phyloP scores from a whole-genome alignment of 2,329 filamentous ascomycete genomes.

The Aspergillus udagawae region DNA sequence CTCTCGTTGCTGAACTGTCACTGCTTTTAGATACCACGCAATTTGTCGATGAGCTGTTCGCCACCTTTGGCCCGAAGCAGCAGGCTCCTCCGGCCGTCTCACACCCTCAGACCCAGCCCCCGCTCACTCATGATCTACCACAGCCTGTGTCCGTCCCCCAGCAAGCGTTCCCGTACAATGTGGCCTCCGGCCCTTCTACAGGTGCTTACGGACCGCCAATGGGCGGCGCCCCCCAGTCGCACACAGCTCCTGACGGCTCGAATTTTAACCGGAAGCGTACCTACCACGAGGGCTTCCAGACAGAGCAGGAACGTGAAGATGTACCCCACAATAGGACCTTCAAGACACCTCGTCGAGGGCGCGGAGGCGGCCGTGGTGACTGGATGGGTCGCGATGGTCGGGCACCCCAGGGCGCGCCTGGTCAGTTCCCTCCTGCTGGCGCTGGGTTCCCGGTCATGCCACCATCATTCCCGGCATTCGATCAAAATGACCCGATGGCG shows the following conservation, averaged over 20 bases:
- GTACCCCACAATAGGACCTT: constrained; percentile 44
- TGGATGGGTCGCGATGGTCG: constrained; percentile 31
- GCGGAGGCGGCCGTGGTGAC: constrained; percentile 43
- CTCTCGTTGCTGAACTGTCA: constrained; percentile 9
- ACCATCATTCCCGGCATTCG: constrained; percentile 49
- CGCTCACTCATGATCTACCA: constrained; percentile 18
- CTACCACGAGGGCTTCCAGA: constrained; percentile 48
- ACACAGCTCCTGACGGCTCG: constrained; percentile 17
- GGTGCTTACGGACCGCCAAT: constrained; percentile 18
- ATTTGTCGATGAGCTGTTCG: constrained; percentile 56
- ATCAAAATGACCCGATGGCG: constrained; percentile 54
- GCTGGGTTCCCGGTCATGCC: constrained; percentile 36
- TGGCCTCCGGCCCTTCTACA: constrained; percentile 18
- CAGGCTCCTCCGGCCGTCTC: constrained; percentile 21
- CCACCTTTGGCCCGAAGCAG: constrained; percentile 47
- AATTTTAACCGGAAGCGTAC: constrained; percentile 49
- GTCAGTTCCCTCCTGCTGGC: constrained; percentile 26
- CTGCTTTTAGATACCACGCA: constrained; percentile 41
- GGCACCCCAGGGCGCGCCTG: constrained; percentile 15
- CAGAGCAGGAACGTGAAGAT: constrained; percentile 41
- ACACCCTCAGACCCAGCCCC: constrained; percentile 20
- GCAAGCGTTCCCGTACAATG: constrained; percentile 19
- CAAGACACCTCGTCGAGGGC: constrained; percentile 42
- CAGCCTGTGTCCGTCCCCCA: constrained; percentile 16
- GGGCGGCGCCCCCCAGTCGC: constrained; percentile 14